Conservation (phyloP, 179 eudicot genomes). For the Vitellaria paradoxa region DNA sequence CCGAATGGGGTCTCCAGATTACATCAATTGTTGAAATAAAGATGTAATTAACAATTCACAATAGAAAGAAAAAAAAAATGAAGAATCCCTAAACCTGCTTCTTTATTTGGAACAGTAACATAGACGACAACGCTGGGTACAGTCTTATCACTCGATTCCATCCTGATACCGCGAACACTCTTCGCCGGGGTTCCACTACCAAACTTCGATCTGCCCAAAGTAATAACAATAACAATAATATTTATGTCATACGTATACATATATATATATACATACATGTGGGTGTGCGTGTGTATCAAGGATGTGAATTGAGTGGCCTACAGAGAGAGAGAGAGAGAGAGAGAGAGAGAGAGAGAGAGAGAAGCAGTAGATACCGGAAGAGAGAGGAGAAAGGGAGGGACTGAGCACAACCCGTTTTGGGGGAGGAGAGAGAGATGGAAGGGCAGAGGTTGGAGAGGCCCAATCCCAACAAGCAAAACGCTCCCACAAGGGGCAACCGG, state of each 20-base stretch:
- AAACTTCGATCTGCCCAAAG: conserved; percentile 29
- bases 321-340: conserved; percentile 10
- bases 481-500: conserved; percentile 76
- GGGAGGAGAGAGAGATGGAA: conserved; percentile 32
- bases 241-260: not conserved
- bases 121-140: conserved; percentile 95
- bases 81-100: conserved; percentile 57
- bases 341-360: conserved; percentile 33
- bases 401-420: conserved; percentile 34
- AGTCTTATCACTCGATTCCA: conserved; percentile 59
- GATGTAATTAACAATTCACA: not conserved
- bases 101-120: conserved; percentile 91
- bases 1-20: too few species aligned
- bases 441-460: conserved; percentile 58
- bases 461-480: conserved; percentile 62
- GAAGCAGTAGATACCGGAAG: conserved; percentile 29
- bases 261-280: not conserved
- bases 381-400: conserved; percentile 36
- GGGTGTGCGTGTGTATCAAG: not conserved
- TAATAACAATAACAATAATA: not conserved
- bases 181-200: conserved; percentile 36
- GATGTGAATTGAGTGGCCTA: not conserved
- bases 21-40: too few species aligned
- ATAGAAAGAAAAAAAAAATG: not conserved
- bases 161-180: conserved; percentile 37